Base-by-base conservation (phyloP, 169 alveolate species). In the Amoebophrya sp. region DNA sequence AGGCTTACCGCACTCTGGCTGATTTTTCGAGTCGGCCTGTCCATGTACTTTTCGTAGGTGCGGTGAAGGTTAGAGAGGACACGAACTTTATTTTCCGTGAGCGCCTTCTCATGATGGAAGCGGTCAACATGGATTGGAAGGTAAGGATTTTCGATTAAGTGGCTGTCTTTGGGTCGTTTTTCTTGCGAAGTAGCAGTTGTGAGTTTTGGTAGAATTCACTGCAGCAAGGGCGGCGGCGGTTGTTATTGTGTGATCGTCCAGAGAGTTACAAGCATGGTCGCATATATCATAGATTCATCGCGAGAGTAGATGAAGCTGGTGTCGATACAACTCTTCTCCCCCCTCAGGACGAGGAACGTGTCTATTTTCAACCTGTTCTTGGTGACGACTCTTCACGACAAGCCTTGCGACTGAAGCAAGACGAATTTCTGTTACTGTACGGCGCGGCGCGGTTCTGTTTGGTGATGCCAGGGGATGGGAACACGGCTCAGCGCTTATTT, bases 391-490 rank as follows among this genome's bases (percentile, higher is more conserved):
- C 10, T 6, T 6, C 33, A 1, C 83, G 83, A 0, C 83, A 26
- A 10, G 39, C 18, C 38, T 36, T 65, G 33, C 83, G 83, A 6
- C 83, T 1, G 83, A 65, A 65, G 83, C 83, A 65, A 36, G 83
- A 65, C 36, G 83, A 65, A 36, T 65, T 1, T 6, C 26, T 65
- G 83, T 36, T 65, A 36, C 83, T 65, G 33, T 65, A 65, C 83
- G 36, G n/a, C 10, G 18, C 83, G 33, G 83, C 83, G 39, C 83
- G 83, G 12, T 26, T 65, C 83, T 65, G 83, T 36, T 36, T 65
- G 33, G 83, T 65, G 36, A 65, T 65, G 83, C 83, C 83, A 29
- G 83, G 83, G 33, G 83, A 65, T 36, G 83, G 83, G 10, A 65
- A 65, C 83, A 65, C 83, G 2, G 83, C 83, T 29, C 83, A 65